Conservation (phyloP, 768 basidiomycete genomes). For the Tephrocybe sp. region DNA sequence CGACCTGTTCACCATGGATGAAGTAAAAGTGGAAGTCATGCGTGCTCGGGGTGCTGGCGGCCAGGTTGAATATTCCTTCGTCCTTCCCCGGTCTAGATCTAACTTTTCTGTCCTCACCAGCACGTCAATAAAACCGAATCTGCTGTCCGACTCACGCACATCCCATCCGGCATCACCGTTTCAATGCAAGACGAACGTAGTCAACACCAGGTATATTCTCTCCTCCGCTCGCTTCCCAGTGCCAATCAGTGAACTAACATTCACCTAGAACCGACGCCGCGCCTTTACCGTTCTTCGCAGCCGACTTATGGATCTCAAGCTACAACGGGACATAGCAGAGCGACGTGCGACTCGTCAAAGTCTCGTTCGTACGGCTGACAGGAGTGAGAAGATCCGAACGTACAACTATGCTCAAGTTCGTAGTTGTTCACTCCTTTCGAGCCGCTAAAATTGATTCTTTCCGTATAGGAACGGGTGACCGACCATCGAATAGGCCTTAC, state of each 20-base stretch:
- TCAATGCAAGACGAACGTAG: conserved; percentile 98
- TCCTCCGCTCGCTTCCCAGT: not conserved
- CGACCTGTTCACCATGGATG: conserved; percentile 77
- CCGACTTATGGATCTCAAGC: conserved; percentile 78
- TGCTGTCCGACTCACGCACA: conserved; percentile 89
- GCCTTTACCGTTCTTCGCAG: conserved; percentile 90
- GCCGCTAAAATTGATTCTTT: not conserved
- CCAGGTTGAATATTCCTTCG: conserved; percentile 50
- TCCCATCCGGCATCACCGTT: conserved; percentile 90
- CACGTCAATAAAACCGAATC: conserved; percentile 99
- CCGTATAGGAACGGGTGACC: conserved; percentile 77
- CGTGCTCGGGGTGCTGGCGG: conserved; percentile 95
- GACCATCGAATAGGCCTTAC: conserved; percentile 87
- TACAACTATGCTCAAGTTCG: conserved; percentile 89
- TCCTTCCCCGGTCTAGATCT: conserved; percentile 1
- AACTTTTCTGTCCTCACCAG: conserved; percentile 32
- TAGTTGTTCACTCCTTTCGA: not conserved
- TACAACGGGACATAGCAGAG: conserved; percentile 66
- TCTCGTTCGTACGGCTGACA: conserved; percentile 78
- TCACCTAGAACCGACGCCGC: conserved; percentile 76
- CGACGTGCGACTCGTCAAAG: conserved; percentile 66
- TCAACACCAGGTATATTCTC: conserved; percentile 76
- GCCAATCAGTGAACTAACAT: not conserved
- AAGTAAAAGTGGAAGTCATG: conserved; percentile 92
- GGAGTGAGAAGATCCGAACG: conserved; percentile 94